phyloP scores from a whole-genome alignment of 2,329 filamentous ascomycete species.

The Shiraia bambusicola region DNA sequence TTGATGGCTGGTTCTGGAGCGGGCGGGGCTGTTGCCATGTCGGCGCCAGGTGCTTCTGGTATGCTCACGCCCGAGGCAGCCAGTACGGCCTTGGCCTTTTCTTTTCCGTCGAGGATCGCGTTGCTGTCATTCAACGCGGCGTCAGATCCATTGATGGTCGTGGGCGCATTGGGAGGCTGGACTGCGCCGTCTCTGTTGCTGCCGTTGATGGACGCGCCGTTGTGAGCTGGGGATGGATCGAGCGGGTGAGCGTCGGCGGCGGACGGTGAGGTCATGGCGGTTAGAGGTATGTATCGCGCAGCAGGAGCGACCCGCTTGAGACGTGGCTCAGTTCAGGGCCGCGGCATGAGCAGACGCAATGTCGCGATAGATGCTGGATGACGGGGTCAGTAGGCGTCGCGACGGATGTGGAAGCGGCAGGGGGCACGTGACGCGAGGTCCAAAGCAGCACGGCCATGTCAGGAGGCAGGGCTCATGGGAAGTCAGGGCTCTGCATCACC shows the following conservation, averaged over 20 bases:
- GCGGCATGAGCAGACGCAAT: slow-evolving; percentile 28
- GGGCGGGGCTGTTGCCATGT: slow-evolving; percentile 34
- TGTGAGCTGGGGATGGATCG: slow-evolving; percentile 25
- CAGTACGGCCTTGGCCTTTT: slow-evolving; percentile 61
- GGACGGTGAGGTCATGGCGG: slow-evolving; percentile 43
- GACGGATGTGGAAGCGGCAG: slow-evolving; percentile 22
- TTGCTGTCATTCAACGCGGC: slow-evolving; percentile 41
- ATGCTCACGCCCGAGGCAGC: slow-evolving; percentile 52
- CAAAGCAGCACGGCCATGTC: slow-evolving; percentile 21
- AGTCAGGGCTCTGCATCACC: slow-evolving; percentile 12
- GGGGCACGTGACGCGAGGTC: slow-evolving; percentile 24
- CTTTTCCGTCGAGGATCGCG: slow-evolving; percentile 59
- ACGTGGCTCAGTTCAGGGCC: slow-evolving; percentile 31
- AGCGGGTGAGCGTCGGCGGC: slow-evolving; percentile 25
- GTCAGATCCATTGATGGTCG: slow-evolving; percentile 27
- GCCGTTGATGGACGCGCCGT: slow-evolving; percentile 39
- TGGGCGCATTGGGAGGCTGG: slow-evolving; percentile 34
- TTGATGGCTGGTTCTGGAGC: slow-evolving; percentile 47
- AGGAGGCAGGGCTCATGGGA: slow-evolving; percentile 9
- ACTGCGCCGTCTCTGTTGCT: slow-evolving; percentile 35
- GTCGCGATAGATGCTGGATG: slow-evolving; percentile 19
- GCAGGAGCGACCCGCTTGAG: slow-evolving; percentile 32
- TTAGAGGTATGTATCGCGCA: slow-evolving; percentile 25
- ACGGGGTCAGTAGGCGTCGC: slow-evolving; percentile 29
- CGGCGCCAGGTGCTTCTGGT: slow-evolving; percentile 26